These are phyloP conservation scores for Tuber calosporum DNA, from an alignment of 495 filamentous ascomycete genomes.

Conservation along the genomic window DNA sequence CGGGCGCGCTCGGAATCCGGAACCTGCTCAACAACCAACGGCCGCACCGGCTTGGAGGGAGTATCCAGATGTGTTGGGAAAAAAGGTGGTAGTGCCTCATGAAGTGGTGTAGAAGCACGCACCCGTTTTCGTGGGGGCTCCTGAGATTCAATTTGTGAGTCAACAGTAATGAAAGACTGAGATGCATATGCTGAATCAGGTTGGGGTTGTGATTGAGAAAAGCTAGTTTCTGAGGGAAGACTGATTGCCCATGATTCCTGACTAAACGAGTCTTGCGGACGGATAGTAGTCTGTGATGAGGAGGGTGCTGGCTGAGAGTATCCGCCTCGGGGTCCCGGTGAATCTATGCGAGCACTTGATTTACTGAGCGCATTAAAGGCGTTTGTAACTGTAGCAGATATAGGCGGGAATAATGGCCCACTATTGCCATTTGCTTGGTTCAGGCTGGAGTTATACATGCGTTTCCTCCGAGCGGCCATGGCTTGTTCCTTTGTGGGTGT, in stretches of 20 bases:
- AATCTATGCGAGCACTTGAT: constrained; percentile 68
- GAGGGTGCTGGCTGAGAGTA: constrained; percentile 44
- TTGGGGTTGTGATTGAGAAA: constrained; percentile 42
- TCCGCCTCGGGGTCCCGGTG: constrained; percentile 57
- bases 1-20: constrained; percentile 66
- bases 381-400: constrained; percentile 82
- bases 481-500: constrained; percentile 99
- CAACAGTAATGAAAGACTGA: constrained; percentile 44
- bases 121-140: constrained; percentile 81
- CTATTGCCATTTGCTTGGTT: constrained; percentile 58
- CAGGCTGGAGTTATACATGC: constrained; percentile 70
- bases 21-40: constrained; percentile 60
- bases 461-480: constrained; percentile 92
- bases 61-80: constrained; percentile 48
- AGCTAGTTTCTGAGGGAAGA: constrained; percentile 61
- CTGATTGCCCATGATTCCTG: constrained; percentile 53
- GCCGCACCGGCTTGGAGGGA: constrained; percentile 55
- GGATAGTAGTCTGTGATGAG: constrained; percentile 31
- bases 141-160: constrained; percentile 50
- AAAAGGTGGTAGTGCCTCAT: constrained; percentile 29
- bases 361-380: constrained; percentile 94
- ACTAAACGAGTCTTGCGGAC: constrained; percentile 44
- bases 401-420: constrained; percentile 92
- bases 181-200: constrained; percentile 53
- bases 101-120: constrained; percentile 36